phyloP scores from a whole-genome alignment of 2,329 filamentous ascomycete species.

The Knufia fluminis region DNA sequence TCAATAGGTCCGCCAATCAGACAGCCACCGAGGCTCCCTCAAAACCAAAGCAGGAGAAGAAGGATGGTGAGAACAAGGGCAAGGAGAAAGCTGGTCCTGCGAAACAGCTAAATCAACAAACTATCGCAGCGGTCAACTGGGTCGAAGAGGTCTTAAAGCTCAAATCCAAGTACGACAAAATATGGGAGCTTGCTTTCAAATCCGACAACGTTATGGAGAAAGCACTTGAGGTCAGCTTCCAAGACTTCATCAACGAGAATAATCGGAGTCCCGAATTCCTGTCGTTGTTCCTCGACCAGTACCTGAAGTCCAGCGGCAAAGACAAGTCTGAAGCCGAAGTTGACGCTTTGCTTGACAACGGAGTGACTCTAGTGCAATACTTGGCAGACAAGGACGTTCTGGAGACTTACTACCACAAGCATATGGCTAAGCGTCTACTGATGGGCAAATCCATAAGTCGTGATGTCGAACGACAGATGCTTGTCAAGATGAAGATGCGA shows the following conservation, averaged over 20 bases:
- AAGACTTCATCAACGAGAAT: conserved; percentile 91
- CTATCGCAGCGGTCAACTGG: conserved; percentile 83
- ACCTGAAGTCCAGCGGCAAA: conserved; percentile 85
- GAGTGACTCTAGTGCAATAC: conserved; percentile 78
- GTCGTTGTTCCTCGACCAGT: conserved; percentile 94
- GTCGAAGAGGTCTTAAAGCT: conserved; percentile 79
- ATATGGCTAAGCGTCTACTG: conserved; percentile 76
- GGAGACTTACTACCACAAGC: conserved; percentile 96
- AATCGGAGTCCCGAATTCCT: conserved; percentile 78
- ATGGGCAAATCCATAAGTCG: conserved; percentile 84
- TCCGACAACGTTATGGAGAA: conserved; percentile 70
- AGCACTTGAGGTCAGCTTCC: conserved; percentile 75
- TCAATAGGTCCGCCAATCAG: conserved; percentile 57
- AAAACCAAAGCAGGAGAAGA: conserved; percentile 30
- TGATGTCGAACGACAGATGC: conserved; percentile 91
- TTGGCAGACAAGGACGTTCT: conserved; percentile 89
- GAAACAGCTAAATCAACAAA: conserved; percentile 64
- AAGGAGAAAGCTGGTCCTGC: conserved; percentile 43
- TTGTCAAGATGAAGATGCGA: conserved; percentile 93
- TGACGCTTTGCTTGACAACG: conserved; percentile 75
- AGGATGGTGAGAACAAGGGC: conserved; percentile 38
- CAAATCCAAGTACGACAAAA: conserved; percentile 79
- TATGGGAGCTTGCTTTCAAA: conserved; percentile 65
- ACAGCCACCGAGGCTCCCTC: conserved; percentile 42
- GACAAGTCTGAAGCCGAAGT: conserved; percentile 86